These are phyloP conservation scores for Fistulifera pelliculosa DNA, from an alignment of 108 stramenopile species.

Conservation along the genomic window DNA sequence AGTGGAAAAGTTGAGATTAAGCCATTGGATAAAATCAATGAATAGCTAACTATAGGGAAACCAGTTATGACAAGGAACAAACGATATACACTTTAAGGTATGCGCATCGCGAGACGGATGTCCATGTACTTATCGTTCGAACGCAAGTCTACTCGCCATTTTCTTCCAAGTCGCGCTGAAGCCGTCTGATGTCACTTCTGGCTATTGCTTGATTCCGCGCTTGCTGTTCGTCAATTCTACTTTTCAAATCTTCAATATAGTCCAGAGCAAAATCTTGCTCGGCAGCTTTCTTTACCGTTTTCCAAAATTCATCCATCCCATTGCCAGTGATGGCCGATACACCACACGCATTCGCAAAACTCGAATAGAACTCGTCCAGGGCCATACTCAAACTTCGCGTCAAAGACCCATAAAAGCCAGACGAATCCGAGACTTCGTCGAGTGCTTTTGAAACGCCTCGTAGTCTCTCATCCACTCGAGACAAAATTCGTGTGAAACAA, in stretches of 20 bases:
- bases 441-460: slow-evolving; percentile 94
- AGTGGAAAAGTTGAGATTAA: slow-evolving; percentile 51
- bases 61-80: too few relatives aligned
- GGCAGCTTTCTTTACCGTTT: slow-evolving; percentile 65
- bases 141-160: too few relatives aligned
- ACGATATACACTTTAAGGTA: too few relatives aligned
- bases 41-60: too few relatives aligned
- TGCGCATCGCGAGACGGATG: too few relatives aligned
- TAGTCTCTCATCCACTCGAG: slow-evolving; percentile 99
- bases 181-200: slow-evolving; percentile 26
- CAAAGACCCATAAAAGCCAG: slow-evolving; percentile 86
- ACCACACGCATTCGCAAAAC: slow-evolving; percentile 66
- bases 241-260: slow-evolving; percentile 83
- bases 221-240: slow-evolving; percentile 73
- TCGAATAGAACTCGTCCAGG: slow-evolving; percentile 96
- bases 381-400: slow-evolving; percentile 89
- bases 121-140: too few relatives aligned
- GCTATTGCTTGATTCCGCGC: slow-evolving; percentile 59
- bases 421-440: slow-evolving; percentile 49
- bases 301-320: slow-evolving; percentile 89
- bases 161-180: slow-evolving; percentile 48
- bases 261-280: slow-evolving; percentile 70
- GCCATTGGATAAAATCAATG: not conserved
- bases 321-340: slow-evolving; percentile 93
- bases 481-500: slow-evolving; percentile 74